Conservation (phyloP, 2,329 filamentous ascomycete genomes). For the Endoconidiophora polonica region DNA sequence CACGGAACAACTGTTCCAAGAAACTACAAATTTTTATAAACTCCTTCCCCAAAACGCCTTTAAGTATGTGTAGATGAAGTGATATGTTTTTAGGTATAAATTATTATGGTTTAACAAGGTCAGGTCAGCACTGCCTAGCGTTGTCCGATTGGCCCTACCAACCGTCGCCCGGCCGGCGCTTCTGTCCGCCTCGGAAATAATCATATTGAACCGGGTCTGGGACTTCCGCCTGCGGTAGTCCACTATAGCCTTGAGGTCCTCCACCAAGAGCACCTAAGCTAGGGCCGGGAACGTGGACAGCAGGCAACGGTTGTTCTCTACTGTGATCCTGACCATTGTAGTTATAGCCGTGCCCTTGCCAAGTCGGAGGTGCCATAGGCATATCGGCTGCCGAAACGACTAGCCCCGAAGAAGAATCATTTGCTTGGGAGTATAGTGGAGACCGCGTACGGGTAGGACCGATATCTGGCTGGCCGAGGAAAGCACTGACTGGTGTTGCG, state of each 20-base stretch:
- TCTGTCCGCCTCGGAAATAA: slow-evolving; percentile 32
- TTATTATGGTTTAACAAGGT: no score
- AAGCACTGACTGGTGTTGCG: slow-evolving; percentile 9
- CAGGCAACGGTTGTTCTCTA: slow-evolving; percentile 7
- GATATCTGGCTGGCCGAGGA: slow-evolving; percentile 11
- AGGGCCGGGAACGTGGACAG: slow-evolving; percentile 22
- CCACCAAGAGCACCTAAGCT: slow-evolving; percentile 37
- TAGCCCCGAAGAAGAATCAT: slow-evolving; percentile 36
- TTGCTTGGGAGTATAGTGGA: slow-evolving; percentile 33
- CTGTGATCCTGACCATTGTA: slow-evolving; percentile 9
- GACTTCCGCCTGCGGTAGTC: slow-evolving; percentile 37
- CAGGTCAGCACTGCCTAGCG: no score
- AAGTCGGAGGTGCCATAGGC: slow-evolving; percentile 24
- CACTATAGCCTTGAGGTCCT: slow-evolving; percentile 42
- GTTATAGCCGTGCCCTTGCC: slow-evolving; percentile 21
- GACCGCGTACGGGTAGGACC: slow-evolving; percentile 23
- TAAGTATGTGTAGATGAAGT: no score
- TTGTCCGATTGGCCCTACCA: slow-evolving; percentile 18
- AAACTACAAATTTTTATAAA: no score
- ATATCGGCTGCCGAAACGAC: slow-evolving; percentile 36
- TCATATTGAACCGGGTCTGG: slow-evolving; percentile 37
- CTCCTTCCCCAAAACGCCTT: no score
- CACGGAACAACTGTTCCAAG: no score
- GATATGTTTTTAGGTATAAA: no score
- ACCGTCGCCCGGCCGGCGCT: slow-evolving; percentile 23